phyloP scores from a whole-genome alignment of 768 basidiomycete species.

The Boletus reticuloceps region DNA sequence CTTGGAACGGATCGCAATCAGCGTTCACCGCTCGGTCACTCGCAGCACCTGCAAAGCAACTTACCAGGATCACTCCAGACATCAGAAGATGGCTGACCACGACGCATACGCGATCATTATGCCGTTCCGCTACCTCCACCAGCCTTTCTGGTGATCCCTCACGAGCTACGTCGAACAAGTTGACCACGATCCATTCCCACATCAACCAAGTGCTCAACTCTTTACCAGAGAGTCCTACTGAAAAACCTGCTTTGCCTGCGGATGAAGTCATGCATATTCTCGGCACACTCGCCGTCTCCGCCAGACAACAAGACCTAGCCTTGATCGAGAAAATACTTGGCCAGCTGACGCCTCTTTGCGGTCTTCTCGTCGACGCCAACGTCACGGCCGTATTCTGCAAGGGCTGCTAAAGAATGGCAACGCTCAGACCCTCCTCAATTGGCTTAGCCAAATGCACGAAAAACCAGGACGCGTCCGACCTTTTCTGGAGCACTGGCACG shows the following conservation, averaged over 20 bases:
- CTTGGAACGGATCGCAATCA: constrained; percentile 27
- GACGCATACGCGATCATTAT: constrained; percentile 7
- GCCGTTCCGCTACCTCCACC: background rate
- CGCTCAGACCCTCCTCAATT: constrained; percentile 41
- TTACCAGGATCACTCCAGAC: constrained; percentile 5
- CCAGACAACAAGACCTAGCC: constrained; percentile 49
- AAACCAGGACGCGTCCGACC: constrained; percentile 47
- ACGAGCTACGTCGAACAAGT: constrained; percentile 16
- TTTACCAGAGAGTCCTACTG: constrained; percentile 10
- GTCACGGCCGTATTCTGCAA: constrained; percentile 50
- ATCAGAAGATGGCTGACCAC: constrained; percentile 23
- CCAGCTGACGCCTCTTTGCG: constrained; percentile 48
- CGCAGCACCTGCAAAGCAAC: constrained; percentile 10
- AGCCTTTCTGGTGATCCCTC: constrained; percentile 6
- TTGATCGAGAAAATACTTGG: constrained; percentile 51
- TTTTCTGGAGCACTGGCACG: constrained; percentile 52
- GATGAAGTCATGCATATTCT: constrained; percentile 40
- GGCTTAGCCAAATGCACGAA: constrained; percentile 53
- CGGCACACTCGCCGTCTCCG: constrained; percentile 49
- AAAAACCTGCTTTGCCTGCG: constrained; percentile 9
- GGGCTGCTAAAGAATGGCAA: constrained; percentile 47
- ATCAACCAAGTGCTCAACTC: constrained; percentile 23
- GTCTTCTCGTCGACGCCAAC: constrained; percentile 42
- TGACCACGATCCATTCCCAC: constrained; percentile 21
- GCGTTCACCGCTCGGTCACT: constrained; percentile 22